Base-by-base conservation (phyloP, 1,284 basidiomycete genomes). In the Cryptococcus neoformans region DNA sequence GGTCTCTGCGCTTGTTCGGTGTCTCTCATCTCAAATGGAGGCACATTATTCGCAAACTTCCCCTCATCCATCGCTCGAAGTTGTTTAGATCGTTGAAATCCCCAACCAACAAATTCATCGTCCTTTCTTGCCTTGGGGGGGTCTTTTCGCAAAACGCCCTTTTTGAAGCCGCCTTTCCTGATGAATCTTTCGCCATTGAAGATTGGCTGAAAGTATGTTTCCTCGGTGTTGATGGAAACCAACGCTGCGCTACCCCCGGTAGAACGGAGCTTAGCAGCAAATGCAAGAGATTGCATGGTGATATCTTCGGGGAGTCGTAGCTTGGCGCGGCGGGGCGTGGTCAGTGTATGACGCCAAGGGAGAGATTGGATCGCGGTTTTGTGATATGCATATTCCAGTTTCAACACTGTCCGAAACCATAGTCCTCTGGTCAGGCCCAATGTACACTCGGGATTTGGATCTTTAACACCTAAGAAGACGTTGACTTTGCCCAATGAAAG, bases 391-490 rank as follows among this genome's bases (percentile, higher is more conserved):
- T 86, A 88, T 62, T 87, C 84, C 12, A 86, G 41, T 0, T 82
- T 81, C 16, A 86, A 50, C 0, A 83, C 79, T 0, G 83, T 84
- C 51, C 85, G 83, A 11, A 88, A 66, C 17, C 86, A 86, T 44
- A 91, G 72, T 1, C 92, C 92, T 34, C 89, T 84, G 2, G 84
- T 85, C 8, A 92, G 80, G 38, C 83, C 83, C 53, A 84, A 73
- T 16, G 82, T 80, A 63, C 88, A 86, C 0, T 81, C 76, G 0
- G 89, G 88, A 59, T 89, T 89, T 49, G 91, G 81, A 69, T 93
- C 92, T 39, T 82, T 82, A 16, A 87, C 84, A 5, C 89, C 89
- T 42, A 90, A 69, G 56, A 89, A 85, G 9, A 88, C 64, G 46
- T 86, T 84, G 49, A 89, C 77, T n/a, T 82, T 81, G 0, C 81